Percentiles rank a stretch among this genome's conserved stretches.
Evolutionary conservation across 2,329 filamentous ascomycete genomes (phyloP).

Genomic region (Colletotrichum graminicola): DNA sequence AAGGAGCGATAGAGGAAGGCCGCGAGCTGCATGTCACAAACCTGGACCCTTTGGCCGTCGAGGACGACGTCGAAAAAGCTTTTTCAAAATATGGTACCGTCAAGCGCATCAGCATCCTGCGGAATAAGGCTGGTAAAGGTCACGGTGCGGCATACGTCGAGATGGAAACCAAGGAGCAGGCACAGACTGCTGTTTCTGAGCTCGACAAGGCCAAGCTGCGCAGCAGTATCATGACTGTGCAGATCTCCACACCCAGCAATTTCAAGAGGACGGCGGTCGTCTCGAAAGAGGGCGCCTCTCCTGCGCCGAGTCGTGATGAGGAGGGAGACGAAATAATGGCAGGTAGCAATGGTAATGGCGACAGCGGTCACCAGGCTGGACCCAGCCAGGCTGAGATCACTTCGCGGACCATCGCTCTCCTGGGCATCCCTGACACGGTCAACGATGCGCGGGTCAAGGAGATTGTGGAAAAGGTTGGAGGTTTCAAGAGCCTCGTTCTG

Average conservation of each 20-base stretch:
- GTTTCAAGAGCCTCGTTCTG: constrained; percentile 80
- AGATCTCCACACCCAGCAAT: constrained; percentile 67
- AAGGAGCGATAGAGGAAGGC: constrained; percentile 86
- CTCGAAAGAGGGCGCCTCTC: constrained; percentile 51
- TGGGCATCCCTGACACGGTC: constrained; percentile 91
- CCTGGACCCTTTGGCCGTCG: constrained; percentile 70
- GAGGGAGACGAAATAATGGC: constrained; percentile 57
- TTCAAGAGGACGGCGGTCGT: constrained; percentile 65
- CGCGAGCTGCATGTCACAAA: constrained; percentile 86
- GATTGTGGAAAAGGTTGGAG: constrained; percentile 77
- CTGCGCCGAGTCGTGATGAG: constrained; percentile 51
- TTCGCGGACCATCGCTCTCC: constrained; percentile 81
- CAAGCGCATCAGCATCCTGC: constrained; percentile 78
- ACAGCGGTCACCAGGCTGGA: constrained; percentile 6
- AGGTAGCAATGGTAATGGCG: constrained; percentile 44
- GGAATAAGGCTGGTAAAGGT: constrained; percentile 74
- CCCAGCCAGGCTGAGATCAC: constrained; percentile 62
- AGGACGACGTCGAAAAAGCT: constrained; percentile 76
- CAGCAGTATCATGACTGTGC: constrained; percentile 75
- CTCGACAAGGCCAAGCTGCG: constrained; percentile 79
- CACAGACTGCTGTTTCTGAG: constrained; percentile 72
- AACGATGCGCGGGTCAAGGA: constrained; percentile 86
- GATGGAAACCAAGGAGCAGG: constrained; percentile 78
- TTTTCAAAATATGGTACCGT: constrained; percentile 84
- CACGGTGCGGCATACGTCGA: constrained; percentile 86